phyloP scores from a whole-genome alignment of 2,329 filamentous ascomycete species.

The Diaporthe helianthi region DNA sequence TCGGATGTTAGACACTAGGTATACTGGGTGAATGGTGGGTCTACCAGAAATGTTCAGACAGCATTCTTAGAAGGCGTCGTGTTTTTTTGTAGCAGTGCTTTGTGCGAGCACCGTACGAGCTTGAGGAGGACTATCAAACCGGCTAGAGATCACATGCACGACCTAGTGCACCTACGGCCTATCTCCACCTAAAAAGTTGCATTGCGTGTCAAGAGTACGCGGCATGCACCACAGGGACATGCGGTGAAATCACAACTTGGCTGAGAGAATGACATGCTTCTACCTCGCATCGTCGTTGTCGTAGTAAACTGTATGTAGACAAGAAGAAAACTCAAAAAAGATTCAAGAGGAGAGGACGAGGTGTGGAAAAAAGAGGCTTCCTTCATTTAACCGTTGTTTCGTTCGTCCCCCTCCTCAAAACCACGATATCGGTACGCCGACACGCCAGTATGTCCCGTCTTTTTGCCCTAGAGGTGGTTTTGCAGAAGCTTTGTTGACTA shows the following conservation, averaged over 20 bases:
- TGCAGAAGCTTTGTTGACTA: slow-evolving; percentile 32
- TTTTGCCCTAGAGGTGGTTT: slow-evolving; percentile 33
- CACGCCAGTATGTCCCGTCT: slow-evolving; percentile 29
- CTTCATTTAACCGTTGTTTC: slow-evolving; percentile 22
- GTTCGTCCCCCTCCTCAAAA: slow-evolving; percentile 29
- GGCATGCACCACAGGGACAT: background rate
- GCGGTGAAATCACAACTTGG: background rate
- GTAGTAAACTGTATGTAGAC: slow-evolving; percentile 2
- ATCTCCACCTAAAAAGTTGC: background rate
- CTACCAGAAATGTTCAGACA: background rate
- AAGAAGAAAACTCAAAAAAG: background rate
- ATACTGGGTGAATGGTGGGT: background rate
- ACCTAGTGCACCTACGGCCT: background rate
- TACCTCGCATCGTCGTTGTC: slow-evolving; percentile 4
- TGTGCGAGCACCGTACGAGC: background rate
- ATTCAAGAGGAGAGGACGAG: slow-evolving; percentile 33
- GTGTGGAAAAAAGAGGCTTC: slow-evolving; percentile 9
- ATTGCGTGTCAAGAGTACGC: background rate
- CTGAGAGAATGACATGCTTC: slow-evolving; percentile 1
- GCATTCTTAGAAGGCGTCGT: background rate
- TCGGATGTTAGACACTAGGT: background rate
- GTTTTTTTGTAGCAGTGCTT: background rate
- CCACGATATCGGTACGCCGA: slow-evolving; percentile 29
- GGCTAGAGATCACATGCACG: background rate
- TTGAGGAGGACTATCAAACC: background rate